phyloP scores from a whole-genome alignment of 768 basidiomycete species.

The Agaricus sinodeliciosus region DNA sequence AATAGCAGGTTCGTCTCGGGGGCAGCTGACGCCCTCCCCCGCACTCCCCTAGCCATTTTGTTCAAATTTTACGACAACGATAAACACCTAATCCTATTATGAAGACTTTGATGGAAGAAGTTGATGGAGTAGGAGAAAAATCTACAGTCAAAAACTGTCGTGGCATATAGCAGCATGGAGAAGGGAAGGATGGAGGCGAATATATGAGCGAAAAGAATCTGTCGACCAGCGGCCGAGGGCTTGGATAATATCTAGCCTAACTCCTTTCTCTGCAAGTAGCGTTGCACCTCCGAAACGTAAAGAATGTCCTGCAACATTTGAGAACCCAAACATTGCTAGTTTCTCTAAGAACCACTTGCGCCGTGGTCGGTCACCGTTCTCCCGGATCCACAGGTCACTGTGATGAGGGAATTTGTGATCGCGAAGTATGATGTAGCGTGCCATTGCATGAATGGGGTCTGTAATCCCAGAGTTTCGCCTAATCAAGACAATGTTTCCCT shows the following conservation, averaged over 20 bases:
- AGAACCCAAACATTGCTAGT: neutral
- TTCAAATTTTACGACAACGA: no score
- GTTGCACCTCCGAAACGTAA: constrained; percentile 34
- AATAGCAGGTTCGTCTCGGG: no score
- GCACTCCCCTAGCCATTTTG: no score
- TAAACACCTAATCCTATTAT: no score
- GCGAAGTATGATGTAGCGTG: no score
- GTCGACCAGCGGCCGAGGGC: constrained; percentile 32
- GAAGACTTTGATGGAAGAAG: no score
- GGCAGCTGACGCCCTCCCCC: no score
- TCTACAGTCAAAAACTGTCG: no score
- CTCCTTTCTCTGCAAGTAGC: constrained; percentile 20
- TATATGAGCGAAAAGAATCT: constrained; percentile 22
- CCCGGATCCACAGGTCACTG: neutral
- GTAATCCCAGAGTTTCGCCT: neutral
- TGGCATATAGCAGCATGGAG: neutral
- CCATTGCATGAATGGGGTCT: neutral
- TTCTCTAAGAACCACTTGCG: neutral
- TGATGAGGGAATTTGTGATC: neutral
- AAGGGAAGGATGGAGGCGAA: constrained; percentile 21
- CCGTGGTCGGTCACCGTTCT: neutral
- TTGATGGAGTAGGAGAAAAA: no score
- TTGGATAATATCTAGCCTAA: constrained; percentile 25
- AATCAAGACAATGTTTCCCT: constrained; percentile 16
- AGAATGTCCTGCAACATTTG: constrained; percentile 27